These are phyloP conservation scores for Russula olivacea DNA, from an alignment of 768 basidiomycete genomes.

Conservation along the genomic window DNA sequence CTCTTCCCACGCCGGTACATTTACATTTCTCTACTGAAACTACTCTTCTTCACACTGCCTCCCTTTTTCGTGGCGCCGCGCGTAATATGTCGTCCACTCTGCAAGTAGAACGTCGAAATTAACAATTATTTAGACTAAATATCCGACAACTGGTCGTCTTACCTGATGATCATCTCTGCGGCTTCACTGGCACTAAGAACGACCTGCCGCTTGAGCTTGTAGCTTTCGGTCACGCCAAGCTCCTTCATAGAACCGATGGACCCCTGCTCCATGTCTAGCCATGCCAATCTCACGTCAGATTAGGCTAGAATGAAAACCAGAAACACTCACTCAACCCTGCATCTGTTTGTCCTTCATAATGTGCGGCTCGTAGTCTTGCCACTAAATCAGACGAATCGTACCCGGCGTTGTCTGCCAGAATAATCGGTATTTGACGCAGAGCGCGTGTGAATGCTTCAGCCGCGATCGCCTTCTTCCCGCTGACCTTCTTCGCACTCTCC, in stretches of 20 bases:
- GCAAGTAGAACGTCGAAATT: conserved; percentile 5
- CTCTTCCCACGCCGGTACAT: background rate
- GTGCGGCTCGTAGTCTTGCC: conserved; percentile 81
- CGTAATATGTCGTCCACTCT: conserved; percentile 92
- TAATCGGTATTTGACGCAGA: conserved; percentile 90
- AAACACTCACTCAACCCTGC: conserved; percentile 73
- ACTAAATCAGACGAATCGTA: conserved; percentile 97
- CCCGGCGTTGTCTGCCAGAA: conserved; percentile 95
- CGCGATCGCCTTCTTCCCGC: conserved; percentile 94
- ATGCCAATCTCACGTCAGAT: background rate
- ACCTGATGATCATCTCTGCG: conserved; percentile 97
- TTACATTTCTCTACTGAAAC: background rate
- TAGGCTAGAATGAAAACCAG: background rate
- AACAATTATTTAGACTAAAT: background rate
- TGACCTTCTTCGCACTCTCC: conserved; percentile 73
- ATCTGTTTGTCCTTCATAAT: conserved; percentile 82
- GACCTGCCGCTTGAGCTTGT: conserved; percentile 95
- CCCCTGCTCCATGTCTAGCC: conserved; percentile 81
- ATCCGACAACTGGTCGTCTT: conserved; percentile 28
- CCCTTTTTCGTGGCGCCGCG: conserved; percentile 77
- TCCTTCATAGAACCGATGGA: conserved; percentile 80
- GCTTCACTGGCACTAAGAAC: conserved; percentile 93
- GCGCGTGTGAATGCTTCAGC: conserved; percentile 88
- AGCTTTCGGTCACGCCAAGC: conserved; percentile 91
- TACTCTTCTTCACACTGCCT: conserved; percentile 49